phyloP scores from a whole-genome alignment of 805 yeast genomes.

The Tetrapisispora fleetii region DNA sequence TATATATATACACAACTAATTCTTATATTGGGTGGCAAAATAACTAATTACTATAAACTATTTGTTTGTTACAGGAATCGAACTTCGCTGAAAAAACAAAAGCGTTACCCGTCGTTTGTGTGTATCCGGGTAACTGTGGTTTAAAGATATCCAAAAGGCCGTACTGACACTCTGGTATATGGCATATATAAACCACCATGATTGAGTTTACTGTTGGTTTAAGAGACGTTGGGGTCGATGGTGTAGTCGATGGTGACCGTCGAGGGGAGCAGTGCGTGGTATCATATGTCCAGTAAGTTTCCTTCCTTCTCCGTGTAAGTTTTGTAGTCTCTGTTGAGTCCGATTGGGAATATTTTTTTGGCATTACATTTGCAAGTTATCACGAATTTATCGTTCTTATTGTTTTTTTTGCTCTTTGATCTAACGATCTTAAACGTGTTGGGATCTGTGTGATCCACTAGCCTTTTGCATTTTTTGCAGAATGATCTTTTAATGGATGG shows the following conservation, averaged over 20 bases:
- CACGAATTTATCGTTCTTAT: conserved; percentile 43
- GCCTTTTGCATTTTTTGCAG: conserved; percentile 56
- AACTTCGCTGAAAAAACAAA: too few species aligned
- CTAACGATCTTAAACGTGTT: not conserved
- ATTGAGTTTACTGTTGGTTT: too few species aligned
- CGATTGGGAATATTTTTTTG: conserved; percentile 52
- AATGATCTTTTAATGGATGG: conserved; percentile 57
- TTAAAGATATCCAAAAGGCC: too few species aligned
- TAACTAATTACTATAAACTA: not conserved
- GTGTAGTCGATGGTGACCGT: too few species aligned
- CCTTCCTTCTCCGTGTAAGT: conserved; percentile 17
- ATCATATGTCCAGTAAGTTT: conserved; percentile 5
- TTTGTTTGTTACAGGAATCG: not conserved
- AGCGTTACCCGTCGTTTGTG: too few species aligned
- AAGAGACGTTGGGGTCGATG: too few species aligned
- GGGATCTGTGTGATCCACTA: conserved; percentile 21
- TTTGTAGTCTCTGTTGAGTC: conserved; percentile 40
- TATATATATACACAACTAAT: not conserved
- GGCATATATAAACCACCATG: too few species aligned
- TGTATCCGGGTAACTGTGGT: not conserved
- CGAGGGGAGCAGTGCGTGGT: too few species aligned
- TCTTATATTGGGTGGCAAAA: not conserved
- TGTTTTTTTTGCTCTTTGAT: conserved; percentile 32
- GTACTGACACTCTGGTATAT: too few species aligned
- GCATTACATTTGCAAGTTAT: conserved; percentile 45